These are phyloP conservation scores for Rhododendron vialii DNA, from an alignment of 148 eudicot species.

Conservation along the genomic window DNA sequence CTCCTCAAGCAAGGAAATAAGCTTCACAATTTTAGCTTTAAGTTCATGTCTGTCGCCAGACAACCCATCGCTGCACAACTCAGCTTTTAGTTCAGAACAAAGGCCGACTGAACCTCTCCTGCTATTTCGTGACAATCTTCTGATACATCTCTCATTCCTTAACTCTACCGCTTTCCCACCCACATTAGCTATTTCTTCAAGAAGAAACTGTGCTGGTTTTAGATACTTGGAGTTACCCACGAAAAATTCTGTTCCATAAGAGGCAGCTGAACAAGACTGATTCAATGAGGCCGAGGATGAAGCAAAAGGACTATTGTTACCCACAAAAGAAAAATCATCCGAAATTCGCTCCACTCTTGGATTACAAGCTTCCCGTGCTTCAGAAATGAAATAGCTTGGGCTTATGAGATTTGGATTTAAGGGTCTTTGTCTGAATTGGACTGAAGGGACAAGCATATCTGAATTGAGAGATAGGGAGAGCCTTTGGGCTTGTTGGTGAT, in stretches of 20 bases:
- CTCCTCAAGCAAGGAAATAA: constrained; percentile 78
- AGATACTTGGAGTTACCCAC: constrained; percentile 53
- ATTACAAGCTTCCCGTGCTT: constrained; percentile 33
- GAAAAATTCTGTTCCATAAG: constrained; percentile 27
- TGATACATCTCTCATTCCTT: constrained; percentile 34
- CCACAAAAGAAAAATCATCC: constrained; percentile 30
- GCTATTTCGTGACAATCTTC: constrained; percentile 44
- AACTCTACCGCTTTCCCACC: constrained; percentile 45
- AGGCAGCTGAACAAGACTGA: constrained; percentile 21
- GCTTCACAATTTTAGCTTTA: constrained; percentile 62
- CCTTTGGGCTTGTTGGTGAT: constrained; percentile 31
- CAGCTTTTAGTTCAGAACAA: constrained; percentile 51
- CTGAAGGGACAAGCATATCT: constrained; percentile 33
- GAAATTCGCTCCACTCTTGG: neutral
- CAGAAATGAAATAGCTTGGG: constrained; percentile 38
- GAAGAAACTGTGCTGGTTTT: constrained; percentile 69
- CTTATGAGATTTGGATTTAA: constrained; percentile 33
- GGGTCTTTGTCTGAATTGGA: constrained; percentile 41
- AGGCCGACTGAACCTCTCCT: constrained; percentile 32
- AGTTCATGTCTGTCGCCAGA: constrained; percentile 50
- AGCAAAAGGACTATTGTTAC: constrained; percentile 24
- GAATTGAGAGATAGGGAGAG: constrained; percentile 72
- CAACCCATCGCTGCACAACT: constrained; percentile 41
- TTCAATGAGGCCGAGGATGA: constrained; percentile 13
- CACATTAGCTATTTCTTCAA: constrained; percentile 57